Percentiles rank a stretch among this genome's conserved stretches.
Evolutionary conservation across 2,329 filamentous ascomycete species (phyloP).

Genomic region (Diaporthe vexans): DNA sequence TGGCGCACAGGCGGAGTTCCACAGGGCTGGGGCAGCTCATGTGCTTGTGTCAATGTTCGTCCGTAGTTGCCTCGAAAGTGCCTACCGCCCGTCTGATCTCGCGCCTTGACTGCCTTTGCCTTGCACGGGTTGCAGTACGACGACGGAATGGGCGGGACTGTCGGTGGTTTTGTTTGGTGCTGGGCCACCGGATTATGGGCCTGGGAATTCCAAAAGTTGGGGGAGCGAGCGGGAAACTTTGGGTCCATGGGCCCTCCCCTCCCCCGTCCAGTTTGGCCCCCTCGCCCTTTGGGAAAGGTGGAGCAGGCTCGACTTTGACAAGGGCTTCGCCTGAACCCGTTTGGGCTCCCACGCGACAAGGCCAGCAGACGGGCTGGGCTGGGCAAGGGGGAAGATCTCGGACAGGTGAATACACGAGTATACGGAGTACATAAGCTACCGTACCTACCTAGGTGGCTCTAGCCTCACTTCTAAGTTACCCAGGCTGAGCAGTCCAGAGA

Average conservation of each 20-base stretch:
- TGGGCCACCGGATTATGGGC: slow-evolving; percentile 21
- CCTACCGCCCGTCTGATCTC: slow-evolving; percentile 19
- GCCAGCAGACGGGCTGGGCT: slow-evolving; percentile 1
- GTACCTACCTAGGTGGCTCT: background rate
- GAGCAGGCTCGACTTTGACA: slow-evolving; percentile 9
- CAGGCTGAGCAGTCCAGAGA: background rate
- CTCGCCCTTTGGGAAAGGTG: slow-evolving; percentile 31
- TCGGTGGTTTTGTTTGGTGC: slow-evolving; percentile 23
- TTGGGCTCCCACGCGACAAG: slow-evolving; percentile 12
- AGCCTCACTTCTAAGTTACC: background rate
- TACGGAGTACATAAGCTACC: background rate
- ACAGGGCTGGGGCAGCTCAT: background rate
- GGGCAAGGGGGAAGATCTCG: background rate
- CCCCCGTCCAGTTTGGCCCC: background rate
- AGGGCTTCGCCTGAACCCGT: slow-evolving; percentile 14
- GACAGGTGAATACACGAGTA: background rate
- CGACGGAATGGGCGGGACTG: slow-evolving; percentile 16
- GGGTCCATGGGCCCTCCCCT: slow-evolving; percentile 15
- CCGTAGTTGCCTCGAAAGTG: background rate
- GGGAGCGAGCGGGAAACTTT: slow-evolving; percentile 30
- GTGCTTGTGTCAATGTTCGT: background rate
- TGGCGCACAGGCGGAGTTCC: background rate
- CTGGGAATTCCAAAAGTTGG: slow-evolving; percentile 14
- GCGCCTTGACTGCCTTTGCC: background rate
- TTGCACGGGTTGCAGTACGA: background rate